These are phyloP conservation scores for Penicillium olsonii DNA, from an alignment of 2,329 filamentous ascomycete genomes.

Conservation along the genomic window DNA sequence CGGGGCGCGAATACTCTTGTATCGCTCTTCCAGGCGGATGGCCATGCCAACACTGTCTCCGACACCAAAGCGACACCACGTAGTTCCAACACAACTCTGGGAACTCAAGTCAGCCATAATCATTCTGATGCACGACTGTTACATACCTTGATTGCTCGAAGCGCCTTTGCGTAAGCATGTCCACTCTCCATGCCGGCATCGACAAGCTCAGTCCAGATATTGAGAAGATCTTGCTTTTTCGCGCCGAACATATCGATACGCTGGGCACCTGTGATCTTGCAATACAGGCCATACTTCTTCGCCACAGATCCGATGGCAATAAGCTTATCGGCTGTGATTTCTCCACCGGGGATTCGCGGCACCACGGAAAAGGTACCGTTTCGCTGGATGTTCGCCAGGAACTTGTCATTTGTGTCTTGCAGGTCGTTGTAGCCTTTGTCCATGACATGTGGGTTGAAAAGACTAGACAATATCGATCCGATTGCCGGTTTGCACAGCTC, in stretches of 20 bases:
- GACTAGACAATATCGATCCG: conserved; percentile 74
- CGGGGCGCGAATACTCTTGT: conserved; percentile 85
- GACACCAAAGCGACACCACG: conserved; percentile 87
- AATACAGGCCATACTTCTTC: conserved; percentile 80
- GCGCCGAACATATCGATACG: conserved; percentile 93
- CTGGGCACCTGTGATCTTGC: conserved; percentile 89
- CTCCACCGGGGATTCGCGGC: conserved; percentile 77
- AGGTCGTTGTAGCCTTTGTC: conserved; percentile 69
- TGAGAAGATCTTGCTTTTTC: conserved; percentile 78
- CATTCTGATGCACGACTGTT: no score
- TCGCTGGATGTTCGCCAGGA: conserved; percentile 84
- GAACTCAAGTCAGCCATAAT: conserved; percentile 4
- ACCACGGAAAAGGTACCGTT: conserved; percentile 90
- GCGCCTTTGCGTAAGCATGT: conserved; percentile 85
- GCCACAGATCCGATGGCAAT: conserved; percentile 82
- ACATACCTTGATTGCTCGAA: conserved; percentile 74
- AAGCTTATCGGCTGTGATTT: conserved; percentile 84
- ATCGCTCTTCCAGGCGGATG: conserved; percentile 81
- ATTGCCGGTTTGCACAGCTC: conserved; percentile 84
- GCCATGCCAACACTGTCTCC: conserved; percentile 92
- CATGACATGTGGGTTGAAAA: conserved; percentile 84
- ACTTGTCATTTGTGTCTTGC: conserved; percentile 89
- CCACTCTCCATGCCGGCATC: conserved; percentile 87
- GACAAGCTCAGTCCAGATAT: conserved; percentile 79
- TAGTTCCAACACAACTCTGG: conserved; percentile 79